Conservation (phyloP, 305 asterid genomes). For the Andrographis paniculata region DNA sequence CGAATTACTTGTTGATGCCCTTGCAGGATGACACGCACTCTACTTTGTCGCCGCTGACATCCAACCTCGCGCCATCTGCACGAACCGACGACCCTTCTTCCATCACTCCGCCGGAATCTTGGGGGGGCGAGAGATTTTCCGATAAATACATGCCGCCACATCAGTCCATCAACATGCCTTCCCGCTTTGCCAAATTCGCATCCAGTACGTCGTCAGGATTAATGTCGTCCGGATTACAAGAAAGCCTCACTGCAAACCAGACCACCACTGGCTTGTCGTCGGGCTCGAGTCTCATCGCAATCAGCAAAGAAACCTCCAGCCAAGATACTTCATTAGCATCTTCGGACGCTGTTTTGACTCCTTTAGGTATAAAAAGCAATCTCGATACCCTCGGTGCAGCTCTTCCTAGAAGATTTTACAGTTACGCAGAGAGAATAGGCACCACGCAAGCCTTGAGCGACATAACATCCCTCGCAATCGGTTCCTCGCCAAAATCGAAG, state of each 20-base stretch:
- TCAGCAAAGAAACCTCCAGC: slow-evolving; percentile 36
- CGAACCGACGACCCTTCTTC: slow-evolving; percentile 51
- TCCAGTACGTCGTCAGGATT: slow-evolving; percentile 51
- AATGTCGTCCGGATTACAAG: slow-evolving; percentile 58
- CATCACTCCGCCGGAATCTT: slow-evolving; percentile 87
- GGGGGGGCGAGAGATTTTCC: slow-evolving; percentile 80
- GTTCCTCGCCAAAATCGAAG: slow-evolving; percentile 81
- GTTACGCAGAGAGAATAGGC: slow-evolving; percentile 92
- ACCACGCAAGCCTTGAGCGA: slow-evolving; percentile 56
- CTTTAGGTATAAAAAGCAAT: slow-evolving; percentile 36
- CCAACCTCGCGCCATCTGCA: slow-evolving; percentile 49
- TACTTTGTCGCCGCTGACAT: slow-evolving; percentile 44
- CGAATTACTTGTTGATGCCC: slow-evolving; percentile 20
- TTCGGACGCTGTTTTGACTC: slow-evolving; percentile 44
- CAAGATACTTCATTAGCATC: slow-evolving; percentile 45
- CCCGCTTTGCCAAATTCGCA: slow-evolving; percentile 53
- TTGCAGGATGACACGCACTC: slow-evolving; percentile 59
- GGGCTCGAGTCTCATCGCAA: slow-evolving; percentile 41
- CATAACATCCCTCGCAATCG: slow-evolving; percentile 38
- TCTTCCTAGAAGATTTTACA: slow-evolving; percentile 58
- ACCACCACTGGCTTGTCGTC: slow-evolving; percentile 41
- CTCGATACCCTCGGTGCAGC: slow-evolving; percentile 54
- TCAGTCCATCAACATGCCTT: slow-evolving; percentile 53
- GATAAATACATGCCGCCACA: slow-evolving; percentile 58
- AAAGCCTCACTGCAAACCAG: slow-evolving; percentile 37